A percentile compares a stretch with the other conserved stretches of the same genome.
Evolutionary conservation across 2,329 filamentous ascomycete species (phyloP).

Genomic region (Trichoderma asperellum): DNA sequence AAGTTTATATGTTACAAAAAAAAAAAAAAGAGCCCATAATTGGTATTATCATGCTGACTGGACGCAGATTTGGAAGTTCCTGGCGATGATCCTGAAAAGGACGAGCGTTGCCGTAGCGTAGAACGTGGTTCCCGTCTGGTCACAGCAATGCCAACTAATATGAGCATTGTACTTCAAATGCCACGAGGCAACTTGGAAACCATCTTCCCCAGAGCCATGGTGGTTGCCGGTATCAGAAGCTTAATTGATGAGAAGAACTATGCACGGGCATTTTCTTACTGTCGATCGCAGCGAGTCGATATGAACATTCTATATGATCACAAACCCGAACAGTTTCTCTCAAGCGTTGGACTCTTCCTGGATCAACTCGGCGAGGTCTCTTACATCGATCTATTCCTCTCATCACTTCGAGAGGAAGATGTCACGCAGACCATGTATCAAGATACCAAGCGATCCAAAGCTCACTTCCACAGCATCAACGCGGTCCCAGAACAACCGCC

Average conservation of each 20-base stretch:
- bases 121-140: slow-evolving; percentile 87
- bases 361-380: slow-evolving; percentile 81
- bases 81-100: slow-evolving; percentile 83
- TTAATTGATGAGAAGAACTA: slow-evolving; percentile 83
- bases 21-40: no score
- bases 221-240: slow-evolving; percentile 83
- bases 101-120: slow-evolving; percentile 89
- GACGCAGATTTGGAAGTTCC: slow-evolving; percentile 76
- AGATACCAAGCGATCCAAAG: slow-evolving; percentile 66
- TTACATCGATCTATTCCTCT: slow-evolving; percentile 88
- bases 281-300: slow-evolving; percentile 90
- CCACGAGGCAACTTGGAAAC: slow-evolving; percentile 95
- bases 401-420: slow-evolving; percentile 85
- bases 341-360: slow-evolving; percentile 74
- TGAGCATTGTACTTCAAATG: slow-evolving; percentile 89
- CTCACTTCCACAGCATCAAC: slow-evolving; percentile 26
- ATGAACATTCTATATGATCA: slow-evolving; percentile 98
- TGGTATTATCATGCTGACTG: slow-evolving; percentile 32
- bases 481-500: slow-evolving; percentile 30
- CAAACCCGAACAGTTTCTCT: slow-evolving; percentile 81
- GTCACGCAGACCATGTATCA: slow-evolving; percentile 93
- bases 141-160: slow-evolving; percentile 85
- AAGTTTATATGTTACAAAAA: slow-evolving; percentile 34
- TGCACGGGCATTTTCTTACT: slow-evolving; percentile 80
- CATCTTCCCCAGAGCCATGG: slow-evolving; percentile 89